Conservation (phyloP, 345 rosid species). For the Hibiscus trionum region DNA sequence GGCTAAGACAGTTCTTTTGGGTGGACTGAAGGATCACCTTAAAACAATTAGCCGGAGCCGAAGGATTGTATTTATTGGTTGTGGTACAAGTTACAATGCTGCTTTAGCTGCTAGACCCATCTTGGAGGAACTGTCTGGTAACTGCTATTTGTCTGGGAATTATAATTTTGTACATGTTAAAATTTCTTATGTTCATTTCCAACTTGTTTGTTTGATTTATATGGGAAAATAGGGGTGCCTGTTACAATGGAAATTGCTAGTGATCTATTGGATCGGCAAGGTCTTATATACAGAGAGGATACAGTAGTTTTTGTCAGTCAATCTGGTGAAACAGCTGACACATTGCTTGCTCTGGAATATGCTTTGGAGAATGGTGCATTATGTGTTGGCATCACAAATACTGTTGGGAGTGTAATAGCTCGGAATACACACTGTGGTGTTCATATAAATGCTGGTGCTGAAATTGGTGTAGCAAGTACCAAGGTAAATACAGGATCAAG, state of each 20-base stretch:
- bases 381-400: constrained; percentile 92
- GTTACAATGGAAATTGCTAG: constrained; percentile 99
- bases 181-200: constrained; percentile 9
- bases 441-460: constrained; percentile 69
- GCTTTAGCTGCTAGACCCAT: constrained; percentile 94
- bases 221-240: constrained; percentile 55
- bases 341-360: constrained; percentile 71
- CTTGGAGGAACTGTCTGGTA: constrained; percentile 92
- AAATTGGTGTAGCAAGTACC: constrained; percentile 96
- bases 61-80: constrained; percentile 83
- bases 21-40: constrained; percentile 92
- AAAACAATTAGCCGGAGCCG: constrained; percentile 89
- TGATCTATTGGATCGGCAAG: constrained; percentile 85
- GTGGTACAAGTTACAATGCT: constrained; percentile 97
- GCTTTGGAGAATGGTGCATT: constrained; percentile 82
- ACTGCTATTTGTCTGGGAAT: constrained; percentile 11
- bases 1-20: constrained; percentile 78
- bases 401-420: constrained; percentile 31
- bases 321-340: constrained; percentile 99
- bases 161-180: background rate
- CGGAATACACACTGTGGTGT: constrained; percentile 1
- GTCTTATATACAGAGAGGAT: constrained; percentile 95
- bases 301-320: constrained; percentile 95
- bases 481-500: constrained; percentile 39
- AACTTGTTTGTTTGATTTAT: constrained; percentile 3